These are phyloP conservation scores for Aspergillus sclerotioniger DNA, from an alignment of 495 filamentous ascomycete genomes.

Conservation along the genomic window DNA sequence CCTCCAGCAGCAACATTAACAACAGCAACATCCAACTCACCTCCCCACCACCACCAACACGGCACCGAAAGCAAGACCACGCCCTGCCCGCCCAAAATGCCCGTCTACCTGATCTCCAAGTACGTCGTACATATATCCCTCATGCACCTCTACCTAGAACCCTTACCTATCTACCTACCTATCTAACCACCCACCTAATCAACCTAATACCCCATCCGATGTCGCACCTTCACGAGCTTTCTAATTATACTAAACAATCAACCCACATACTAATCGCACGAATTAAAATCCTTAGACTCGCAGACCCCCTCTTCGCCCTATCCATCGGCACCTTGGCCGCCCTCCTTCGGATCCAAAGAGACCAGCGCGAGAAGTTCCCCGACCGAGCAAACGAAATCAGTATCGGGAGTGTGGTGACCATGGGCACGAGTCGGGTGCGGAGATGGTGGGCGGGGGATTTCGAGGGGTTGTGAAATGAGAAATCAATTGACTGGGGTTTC, in stretches of 20 bases:
- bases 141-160: neutral
- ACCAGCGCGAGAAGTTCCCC: slow-evolving; percentile 63
- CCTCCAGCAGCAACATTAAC: slow-evolving; percentile 1
- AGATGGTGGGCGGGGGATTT: slow-evolving; percentile 50
- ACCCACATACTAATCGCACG: neutral
- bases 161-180: neutral
- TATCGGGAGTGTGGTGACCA: slow-evolving; percentile 27
- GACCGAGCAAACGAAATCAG: slow-evolving; percentile 34
- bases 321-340: slow-evolving; percentile 68
- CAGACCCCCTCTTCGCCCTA: slow-evolving; percentile 85
- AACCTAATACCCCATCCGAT: neutral
- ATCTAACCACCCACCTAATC: neutral
- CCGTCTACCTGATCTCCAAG: slow-evolving; percentile 44
- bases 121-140: slow-evolving; percentile 22
- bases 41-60: neutral
- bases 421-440: slow-evolving; percentile 34
- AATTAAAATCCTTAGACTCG: slow-evolving; percentile 46
- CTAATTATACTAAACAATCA: neutral
- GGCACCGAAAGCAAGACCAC: neutral
- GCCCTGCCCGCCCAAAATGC: slow-evolving; percentile 19
- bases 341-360: slow-evolving; percentile 64
- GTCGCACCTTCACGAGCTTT: too few species aligned
- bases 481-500: neutral
- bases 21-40: neutral
- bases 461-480: slow-evolving; percentile 25